Conservation (phyloP, 352 stramenopile genomes). For the Globisporangium viniferum region DNA sequence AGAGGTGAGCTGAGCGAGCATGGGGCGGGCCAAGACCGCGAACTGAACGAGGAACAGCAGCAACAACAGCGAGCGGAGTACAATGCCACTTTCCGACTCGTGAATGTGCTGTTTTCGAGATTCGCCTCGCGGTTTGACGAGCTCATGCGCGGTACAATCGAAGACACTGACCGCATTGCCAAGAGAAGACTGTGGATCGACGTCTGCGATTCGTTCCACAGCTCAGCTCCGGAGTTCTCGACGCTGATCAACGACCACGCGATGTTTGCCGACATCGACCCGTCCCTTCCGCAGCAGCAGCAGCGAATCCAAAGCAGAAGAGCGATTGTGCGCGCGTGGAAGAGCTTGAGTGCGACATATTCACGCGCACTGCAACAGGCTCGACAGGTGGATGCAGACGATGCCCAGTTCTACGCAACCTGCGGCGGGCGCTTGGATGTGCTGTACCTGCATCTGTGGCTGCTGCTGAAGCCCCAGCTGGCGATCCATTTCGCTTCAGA, state of each 20-base stretch:
- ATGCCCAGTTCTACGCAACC: conserved; percentile 5
- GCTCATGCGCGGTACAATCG: neutral
- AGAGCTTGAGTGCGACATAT: conserved; percentile 1
- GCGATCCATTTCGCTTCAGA: conserved; percentile 4
- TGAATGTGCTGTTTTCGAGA: conserved; percentile 16
- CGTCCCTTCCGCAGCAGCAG: neutral
- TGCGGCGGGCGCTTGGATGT: conserved; percentile 8
- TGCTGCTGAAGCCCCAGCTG: conserved; percentile 9
- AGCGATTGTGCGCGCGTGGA: conserved; percentile 2
- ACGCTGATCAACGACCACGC: conserved; percentile 13
- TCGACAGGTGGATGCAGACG: neutral
- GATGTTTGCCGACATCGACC: conserved; percentile 3
- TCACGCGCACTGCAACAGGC: neutral
- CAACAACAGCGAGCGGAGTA: too few relatives aligned
- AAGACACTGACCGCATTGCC: neutral
- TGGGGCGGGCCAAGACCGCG: neutral
- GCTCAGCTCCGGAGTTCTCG: neutral
- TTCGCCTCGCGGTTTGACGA: conserved; percentile 6
- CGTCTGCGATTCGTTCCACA: neutral
- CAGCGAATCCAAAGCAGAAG: neutral
- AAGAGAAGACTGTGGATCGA: neutral
- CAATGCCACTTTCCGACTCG: conserved; percentile 4
- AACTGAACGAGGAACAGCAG: neutral
- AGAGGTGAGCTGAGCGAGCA: neutral
- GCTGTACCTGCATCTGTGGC: conserved; percentile 17